phyloP scores from a whole-genome alignment of 2,329 filamentous ascomycete genomes.

The Neofusicoccum parvum region DNA sequence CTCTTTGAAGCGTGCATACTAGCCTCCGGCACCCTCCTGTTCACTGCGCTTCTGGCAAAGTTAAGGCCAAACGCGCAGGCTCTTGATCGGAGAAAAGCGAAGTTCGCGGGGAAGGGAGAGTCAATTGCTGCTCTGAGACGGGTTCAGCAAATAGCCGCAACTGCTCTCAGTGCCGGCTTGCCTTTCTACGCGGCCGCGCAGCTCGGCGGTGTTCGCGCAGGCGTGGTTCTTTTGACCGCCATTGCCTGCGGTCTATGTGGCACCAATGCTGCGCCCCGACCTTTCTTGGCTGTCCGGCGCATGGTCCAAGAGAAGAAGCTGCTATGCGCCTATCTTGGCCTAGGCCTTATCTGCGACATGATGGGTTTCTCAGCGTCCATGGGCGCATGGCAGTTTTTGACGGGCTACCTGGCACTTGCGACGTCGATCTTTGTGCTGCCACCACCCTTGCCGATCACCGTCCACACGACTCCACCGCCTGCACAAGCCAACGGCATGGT shows the following conservation, averaged over 20 bases:
- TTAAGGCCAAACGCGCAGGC: constrained; percentile 33
- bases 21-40: constrained; percentile 49
- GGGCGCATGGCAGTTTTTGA: constrained; percentile 30
- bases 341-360: constrained; percentile 39
- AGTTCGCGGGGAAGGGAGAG: constrained; percentile 22
- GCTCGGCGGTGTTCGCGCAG: constrained; percentile 57
- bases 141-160: constrained; percentile 31
- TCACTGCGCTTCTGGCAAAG: constrained; percentile 46
- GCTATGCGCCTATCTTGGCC: constrained; percentile 39
- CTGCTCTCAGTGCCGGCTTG: constrained; percentile 47
- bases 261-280: constrained; percentile 25
- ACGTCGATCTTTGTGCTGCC: constrained; percentile 51
- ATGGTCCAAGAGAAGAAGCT: constrained; percentile 33
- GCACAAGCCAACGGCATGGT: neutral
- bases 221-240: constrained; percentile 53
- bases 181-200: constrained; percentile 61
- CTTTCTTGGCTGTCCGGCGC: constrained; percentile 34
- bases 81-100: constrained; percentile 39
- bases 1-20: constrained; percentile 49
- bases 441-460: constrained; percentile 47
- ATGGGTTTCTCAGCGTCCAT: constrained; percentile 27
- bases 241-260: constrained; percentile 47
- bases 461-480: neutral
- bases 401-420: constrained; percentile 52
- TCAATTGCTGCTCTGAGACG: constrained; percentile 11